Base-by-base conservation (phyloP, 2,329 filamentous ascomycete genomes). In the Teratosphaeria gauchensis region DNA sequence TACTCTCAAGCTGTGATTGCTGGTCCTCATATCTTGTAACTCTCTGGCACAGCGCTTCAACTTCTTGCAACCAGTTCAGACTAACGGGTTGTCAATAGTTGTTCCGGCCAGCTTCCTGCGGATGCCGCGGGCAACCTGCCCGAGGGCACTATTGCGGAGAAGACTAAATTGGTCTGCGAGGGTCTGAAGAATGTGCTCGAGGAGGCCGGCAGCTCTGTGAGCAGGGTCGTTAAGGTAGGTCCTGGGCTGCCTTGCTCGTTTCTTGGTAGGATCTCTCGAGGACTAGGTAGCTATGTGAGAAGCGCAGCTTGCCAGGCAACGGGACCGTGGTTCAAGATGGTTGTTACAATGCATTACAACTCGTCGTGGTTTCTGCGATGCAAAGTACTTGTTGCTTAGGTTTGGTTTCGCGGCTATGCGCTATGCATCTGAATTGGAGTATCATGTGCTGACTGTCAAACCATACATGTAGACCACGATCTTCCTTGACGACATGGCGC, bases 401-500 rank as follows among this genome's bases (percentile, higher is more conserved):
- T n/a, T n/a, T n/a, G n/a, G n/a, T 28, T 28, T n/a, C 35, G 9
- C 35, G 33, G 35, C 35, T 16, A 28, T 28, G 24, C 24, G 24
- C 24, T 28, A 28, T 28, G 24, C 2, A 28, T 28, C 2, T 28
- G 24, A 4, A 28, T 28, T 28, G 24, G 24, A 28, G 24, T 28
- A 28, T 28, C 24, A 2, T 28, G 24, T 28, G 24, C 24, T 28
- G 24, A 28, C 24, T 28, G 24, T 28, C 35, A 42, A 5, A 14
- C 5, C 35, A 14, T 16, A 16, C 35, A 42, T 35, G 38, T 56
- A 78, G 76, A 72, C 74, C 66, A 79, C 75, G 56, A 87, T 96
- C 71, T 97, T 96, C 82, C 78, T 97, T 62, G 87, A 88, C 55
- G 88, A 95, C 75, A 97, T 97, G 92, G 83, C 81, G 63, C 82